A percentile compares a stretch with the other conserved stretches of the same genome.
Conservation (phyloP, 2,329 filamentous ascomycete species). For the Stagonosporopsis rhizophila region DNA sequence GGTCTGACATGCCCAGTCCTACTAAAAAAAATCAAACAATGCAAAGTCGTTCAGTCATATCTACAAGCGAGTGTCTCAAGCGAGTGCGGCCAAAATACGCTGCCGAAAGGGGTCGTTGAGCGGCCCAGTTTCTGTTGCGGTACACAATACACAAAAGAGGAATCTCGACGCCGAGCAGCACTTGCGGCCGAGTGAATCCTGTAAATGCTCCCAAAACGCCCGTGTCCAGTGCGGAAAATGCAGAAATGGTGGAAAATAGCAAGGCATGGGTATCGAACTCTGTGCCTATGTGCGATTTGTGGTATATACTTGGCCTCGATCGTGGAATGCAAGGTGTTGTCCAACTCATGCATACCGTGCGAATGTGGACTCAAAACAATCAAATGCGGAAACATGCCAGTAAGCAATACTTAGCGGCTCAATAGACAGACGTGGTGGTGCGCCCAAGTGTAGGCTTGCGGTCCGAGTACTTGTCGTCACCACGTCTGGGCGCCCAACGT, state of each 20-base stretch:
- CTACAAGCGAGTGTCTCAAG: conserved; percentile 19
- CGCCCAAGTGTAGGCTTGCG: conserved; percentile 36
- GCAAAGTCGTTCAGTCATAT: conserved; percentile 16
- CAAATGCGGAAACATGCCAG: conserved; percentile 1
- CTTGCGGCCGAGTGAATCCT: conserved; percentile 10
- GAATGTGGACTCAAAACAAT: not conserved
- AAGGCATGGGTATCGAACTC: conserved; percentile 12
- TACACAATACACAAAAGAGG: not conserved
- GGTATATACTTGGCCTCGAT: conserved; percentile 9
- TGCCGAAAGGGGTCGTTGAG: not conserved
- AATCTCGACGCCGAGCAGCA: conserved; percentile 15
- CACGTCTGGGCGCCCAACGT: conserved; percentile 34
- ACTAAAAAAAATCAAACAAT: not conserved
- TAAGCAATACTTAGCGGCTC: conserved; percentile 7
- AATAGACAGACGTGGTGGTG: conserved; percentile 42
- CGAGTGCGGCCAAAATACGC: conserved; percentile 8
- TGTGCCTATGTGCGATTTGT: conserved; percentile 12
- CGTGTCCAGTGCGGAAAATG: not conserved
- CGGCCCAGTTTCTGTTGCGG: not conserved
- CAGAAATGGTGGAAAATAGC: not conserved
- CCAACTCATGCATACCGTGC: not conserved
- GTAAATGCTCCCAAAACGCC: conserved; percentile 16
- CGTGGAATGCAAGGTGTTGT: not conserved
- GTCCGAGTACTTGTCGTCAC: conserved; percentile 35
- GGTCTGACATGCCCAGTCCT: not conserved